Evolutionary conservation across 352 stramenopile species (phyloP).

Genomic region (Albugo laibachii): DNA sequence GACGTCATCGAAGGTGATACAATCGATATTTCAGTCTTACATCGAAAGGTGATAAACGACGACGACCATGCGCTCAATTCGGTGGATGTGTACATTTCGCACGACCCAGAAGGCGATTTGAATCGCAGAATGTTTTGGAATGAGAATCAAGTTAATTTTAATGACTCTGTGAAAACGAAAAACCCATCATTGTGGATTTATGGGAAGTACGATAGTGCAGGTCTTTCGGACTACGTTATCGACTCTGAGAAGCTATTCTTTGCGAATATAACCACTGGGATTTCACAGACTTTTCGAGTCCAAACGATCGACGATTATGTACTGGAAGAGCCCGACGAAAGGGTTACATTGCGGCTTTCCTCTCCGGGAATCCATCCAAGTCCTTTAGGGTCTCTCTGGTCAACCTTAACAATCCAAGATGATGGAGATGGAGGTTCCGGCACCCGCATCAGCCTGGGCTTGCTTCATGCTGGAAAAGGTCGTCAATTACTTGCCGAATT

Average conservation of each 20-base stretch:
- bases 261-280: conserved; percentile 18
- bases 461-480: conserved; percentile 19
- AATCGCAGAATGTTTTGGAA: conserved; percentile 3
- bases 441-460: conserved; percentile 34
- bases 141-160: not conserved
- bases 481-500: conserved; percentile 24
- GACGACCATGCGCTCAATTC: too few species aligned
- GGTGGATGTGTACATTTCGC: too few species aligned
- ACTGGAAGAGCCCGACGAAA: conserved; percentile 83
- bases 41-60: too few species aligned
- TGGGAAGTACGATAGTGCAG: conserved; percentile 76
- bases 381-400: conserved; percentile 67
- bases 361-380: conserved; percentile 85
- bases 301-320: conserved; percentile 81
- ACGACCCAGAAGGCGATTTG: too few species aligned
- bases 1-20: conserved; percentile 74
- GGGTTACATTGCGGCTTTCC: conserved; percentile 75
- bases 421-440: conserved; percentile 80
- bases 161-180: not conserved
- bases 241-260: conserved; percentile 45
- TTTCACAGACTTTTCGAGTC: conserved; percentile 42
- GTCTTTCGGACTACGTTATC: conserved; percentile 74
- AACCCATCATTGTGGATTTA: conserved; percentile 42
- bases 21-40: conserved; percentile 49
- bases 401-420: conserved; percentile 77